Base-by-base conservation (phyloP, 352 stramenopile genomes). In the Globisporangium paddicum region DNA sequence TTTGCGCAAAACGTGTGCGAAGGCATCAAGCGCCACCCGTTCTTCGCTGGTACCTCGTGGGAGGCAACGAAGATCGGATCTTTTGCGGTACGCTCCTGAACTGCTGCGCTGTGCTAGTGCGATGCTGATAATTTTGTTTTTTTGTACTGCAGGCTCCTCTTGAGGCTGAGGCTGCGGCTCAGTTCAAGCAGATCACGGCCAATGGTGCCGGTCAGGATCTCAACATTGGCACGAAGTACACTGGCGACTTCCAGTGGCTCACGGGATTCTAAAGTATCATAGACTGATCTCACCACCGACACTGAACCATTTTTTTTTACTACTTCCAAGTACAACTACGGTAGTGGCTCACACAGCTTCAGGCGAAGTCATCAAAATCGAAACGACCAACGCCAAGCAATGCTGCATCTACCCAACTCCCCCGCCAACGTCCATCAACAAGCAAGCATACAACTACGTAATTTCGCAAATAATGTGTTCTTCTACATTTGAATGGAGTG, bases 21-120 rank as follows among this genome's bases (percentile, higher is more conserved):
- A 52, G 69, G 69, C 25, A 90, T 93, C 34, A 90, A 92, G 61
- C 84, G 82, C 40, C 85, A 94, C 52, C 49, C 82, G 11, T 95
- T 95, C 56, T 95, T 95, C 52, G 74, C 84, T 61, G 82, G 82
- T 38, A 90, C 82, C 2, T 82, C 82, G 28, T 95, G 86, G 86
- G 82, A 92, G 50, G 78, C 82, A 14, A 91, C 82, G 3, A 91
- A 92, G 62, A 78, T 77, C 28, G 82, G 82, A 55, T 90, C 82
- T 8, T 90, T 94, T 57, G 78, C 77, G 65, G 85, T 94, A 73
- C 28, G 77, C 18, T 38, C 9, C 13, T 14, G 2, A 23, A 25
- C n/a, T 54, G 30, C n/a, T 26, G n/a, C n/a, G 28, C 16, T 40
- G 2, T 2, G 5, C 16, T 53, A 28, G 10, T 19, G 14, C 37